These are phyloP conservation scores for Pleurotus djamor DNA, from an alignment of 768 basidiomycete species.

Conservation along the genomic window DNA sequence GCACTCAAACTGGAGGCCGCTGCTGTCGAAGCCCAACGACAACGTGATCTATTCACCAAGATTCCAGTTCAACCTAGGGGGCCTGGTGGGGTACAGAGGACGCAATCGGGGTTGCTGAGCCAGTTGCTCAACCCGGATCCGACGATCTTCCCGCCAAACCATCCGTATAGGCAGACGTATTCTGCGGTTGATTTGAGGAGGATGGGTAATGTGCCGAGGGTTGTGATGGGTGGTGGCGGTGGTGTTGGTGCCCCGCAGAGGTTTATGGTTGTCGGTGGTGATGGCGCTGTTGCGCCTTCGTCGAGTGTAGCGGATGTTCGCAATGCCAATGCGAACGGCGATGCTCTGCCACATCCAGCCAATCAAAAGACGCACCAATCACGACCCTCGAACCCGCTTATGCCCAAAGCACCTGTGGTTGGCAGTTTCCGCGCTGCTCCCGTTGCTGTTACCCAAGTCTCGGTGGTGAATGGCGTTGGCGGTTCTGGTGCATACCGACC, in stretches of 20 bases:
- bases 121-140: conserved; percentile 76
- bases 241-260: conserved; percentile 11
- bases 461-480: conserved; percentile 21
- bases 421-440: conserved; percentile 39
- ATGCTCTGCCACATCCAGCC: background rate
- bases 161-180: conserved; percentile 55
- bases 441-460: conserved; percentile 28
- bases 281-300: conserved; percentile 4
- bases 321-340: background rate
- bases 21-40: conserved; percentile 58
- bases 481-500: conserved; percentile 51
- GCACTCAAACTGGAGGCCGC: conserved; percentile 42
- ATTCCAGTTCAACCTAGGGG: conserved; percentile 51
- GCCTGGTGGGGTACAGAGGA: conserved; percentile 51
- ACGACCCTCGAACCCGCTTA: background rate
- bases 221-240: background rate
- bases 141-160: conserved; percentile 51
- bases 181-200: conserved; percentile 42
- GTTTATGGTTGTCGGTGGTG: conserved; percentile 5
- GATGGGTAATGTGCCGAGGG: conserved; percentile 27
- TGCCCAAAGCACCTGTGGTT: background rate
- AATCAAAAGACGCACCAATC: background rate
- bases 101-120: conserved; percentile 56
- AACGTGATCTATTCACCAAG: conserved; percentile 74
- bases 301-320: conserved; percentile 1